Conservation (phyloP, 140 eudicot species). For the Bidens hawaiensis region DNA sequence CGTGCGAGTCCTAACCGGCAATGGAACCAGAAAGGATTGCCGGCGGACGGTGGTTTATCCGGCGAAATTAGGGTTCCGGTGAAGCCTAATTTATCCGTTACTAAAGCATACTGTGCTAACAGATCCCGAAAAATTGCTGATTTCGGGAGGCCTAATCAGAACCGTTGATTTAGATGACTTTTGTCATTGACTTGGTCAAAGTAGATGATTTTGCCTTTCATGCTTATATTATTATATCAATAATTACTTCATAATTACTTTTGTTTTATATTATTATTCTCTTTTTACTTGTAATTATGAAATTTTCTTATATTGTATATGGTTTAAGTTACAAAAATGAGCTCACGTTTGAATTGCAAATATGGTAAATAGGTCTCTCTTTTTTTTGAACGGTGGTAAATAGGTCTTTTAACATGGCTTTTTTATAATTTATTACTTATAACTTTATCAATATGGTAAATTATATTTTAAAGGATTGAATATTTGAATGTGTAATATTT, state of each 20-base stretch:
- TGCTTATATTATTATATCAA: constrained; percentile 6
- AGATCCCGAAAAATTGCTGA: constrained; percentile 80
- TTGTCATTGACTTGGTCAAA: constrained; percentile 31
- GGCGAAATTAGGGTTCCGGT: constrained; percentile 62
- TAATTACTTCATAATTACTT: constrained; percentile 1
- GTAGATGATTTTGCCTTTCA: constrained; percentile 36
- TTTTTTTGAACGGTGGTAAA: too few species aligned
- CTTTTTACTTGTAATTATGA: constrained; percentile 1
- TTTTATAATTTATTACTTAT: too few species aligned
- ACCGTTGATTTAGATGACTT: constrained; percentile 40
- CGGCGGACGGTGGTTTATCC: constrained; percentile 34
- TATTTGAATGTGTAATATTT: too few species aligned
- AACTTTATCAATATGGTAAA: too few species aligned
- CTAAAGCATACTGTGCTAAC: constrained; percentile 56
- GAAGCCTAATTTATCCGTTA: constrained; percentile 38
- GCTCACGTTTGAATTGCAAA: not conserved
- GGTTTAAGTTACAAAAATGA: constrained; percentile 6
- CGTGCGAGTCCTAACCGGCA: constrained; percentile 65
- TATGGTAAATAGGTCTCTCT: too few species aligned
- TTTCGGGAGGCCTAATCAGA: constrained; percentile 56
- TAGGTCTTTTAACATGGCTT: too few species aligned
- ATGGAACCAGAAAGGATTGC: constrained; percentile 51
- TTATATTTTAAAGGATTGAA: too few species aligned
- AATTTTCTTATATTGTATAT: constrained; percentile 9
- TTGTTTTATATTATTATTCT: not conserved